Percentiles rank a stretch among this genome's conserved stretches.
phyloP scores from a whole-genome alignment of 495 filamentous ascomycete genomes.

The Trichoderma asperelloides region DNA sequence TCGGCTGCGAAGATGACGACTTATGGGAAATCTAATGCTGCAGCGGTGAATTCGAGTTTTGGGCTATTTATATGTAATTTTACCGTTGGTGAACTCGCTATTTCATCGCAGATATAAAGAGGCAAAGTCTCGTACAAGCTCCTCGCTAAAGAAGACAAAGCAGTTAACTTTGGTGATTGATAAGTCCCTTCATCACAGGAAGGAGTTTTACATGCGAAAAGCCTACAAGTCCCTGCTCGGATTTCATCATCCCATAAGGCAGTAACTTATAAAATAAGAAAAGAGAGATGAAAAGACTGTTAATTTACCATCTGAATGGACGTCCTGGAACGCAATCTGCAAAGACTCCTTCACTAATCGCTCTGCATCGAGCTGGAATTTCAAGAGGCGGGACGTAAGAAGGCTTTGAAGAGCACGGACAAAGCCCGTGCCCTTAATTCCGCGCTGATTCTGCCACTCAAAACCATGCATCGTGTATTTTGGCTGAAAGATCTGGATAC shows the following conservation, averaged over 20 bases:
- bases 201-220: not conserved
- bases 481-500: conserved; percentile 5
- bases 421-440: conserved; percentile 19
- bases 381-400: conserved; percentile 19
- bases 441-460: conserved; percentile 15
- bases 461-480: conserved; percentile 24
- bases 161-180: not conserved
- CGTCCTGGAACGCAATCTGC: not conserved
- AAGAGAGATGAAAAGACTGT: not conserved
- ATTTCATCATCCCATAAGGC: not conserved
- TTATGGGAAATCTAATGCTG: not conserved
- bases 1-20: not conserved
- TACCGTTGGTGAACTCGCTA: not conserved
- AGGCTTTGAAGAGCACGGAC: conserved; percentile 21
- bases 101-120: not conserved
- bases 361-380: conserved; percentile 13
- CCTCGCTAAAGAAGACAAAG: not conserved
- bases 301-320: not conserved
- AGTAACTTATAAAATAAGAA: not conserved
- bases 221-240: not conserved
- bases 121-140: not conserved
- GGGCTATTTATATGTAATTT: not conserved
- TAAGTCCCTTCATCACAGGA: not conserved
- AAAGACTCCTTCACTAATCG: not conserved
- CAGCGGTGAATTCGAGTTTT: not conserved